These are phyloP conservation scores for Trypanosoma theileri DNA, from an alignment of 208 protist species.

Conservation along the genomic window DNA sequence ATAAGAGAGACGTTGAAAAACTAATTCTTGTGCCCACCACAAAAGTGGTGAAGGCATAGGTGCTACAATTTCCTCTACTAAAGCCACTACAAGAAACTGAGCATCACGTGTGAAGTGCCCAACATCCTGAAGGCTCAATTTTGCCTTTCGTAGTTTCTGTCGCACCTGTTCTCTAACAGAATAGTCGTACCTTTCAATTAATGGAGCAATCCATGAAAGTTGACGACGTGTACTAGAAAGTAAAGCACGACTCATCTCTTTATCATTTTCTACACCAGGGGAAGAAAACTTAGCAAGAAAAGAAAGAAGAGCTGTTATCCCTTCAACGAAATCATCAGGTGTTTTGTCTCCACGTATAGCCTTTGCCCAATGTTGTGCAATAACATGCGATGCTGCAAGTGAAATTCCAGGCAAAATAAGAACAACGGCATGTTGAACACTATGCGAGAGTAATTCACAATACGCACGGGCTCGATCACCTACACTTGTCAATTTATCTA, in stretches of 20 bases:
- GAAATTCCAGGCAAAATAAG: slow-evolving; percentile 38
- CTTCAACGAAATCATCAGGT: slow-evolving; percentile 12
- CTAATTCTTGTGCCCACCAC: background rate
- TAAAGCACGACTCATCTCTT: slow-evolving; percentile 21
- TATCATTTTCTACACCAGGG: slow-evolving; percentile 16
- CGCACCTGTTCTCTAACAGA: background rate
- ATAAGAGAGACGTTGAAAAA: background rate
- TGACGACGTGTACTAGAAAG: background rate
- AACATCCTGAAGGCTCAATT: background rate
- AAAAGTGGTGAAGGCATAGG: slow-evolving; percentile 1
- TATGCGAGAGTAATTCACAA: slow-evolving; percentile 48
- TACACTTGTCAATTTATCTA: slow-evolving; percentile 26
- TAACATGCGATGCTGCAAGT: slow-evolving; percentile 6
- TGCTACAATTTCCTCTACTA: background rate
- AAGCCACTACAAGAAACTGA: background rate
- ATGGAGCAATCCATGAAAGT: slow-evolving; percentile 11
- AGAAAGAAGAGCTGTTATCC: slow-evolving; percentile 4
- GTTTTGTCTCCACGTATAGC: background rate
- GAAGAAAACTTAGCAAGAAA: slow-evolving; percentile 12
- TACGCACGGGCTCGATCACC: slow-evolving; percentile 34
- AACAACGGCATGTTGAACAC: slow-evolving; percentile 36
- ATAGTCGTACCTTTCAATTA: slow-evolving; percentile 10
- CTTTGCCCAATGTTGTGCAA: slow-evolving; percentile 7
- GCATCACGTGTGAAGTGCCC: background rate
- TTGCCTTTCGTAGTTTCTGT: background rate